Evolutionary conservation across 768 basidiomycete species (phyloP), one percentile per base, ranked within the genome.

Genomic region (Boletus pseudo-olivaceus): DNA sequence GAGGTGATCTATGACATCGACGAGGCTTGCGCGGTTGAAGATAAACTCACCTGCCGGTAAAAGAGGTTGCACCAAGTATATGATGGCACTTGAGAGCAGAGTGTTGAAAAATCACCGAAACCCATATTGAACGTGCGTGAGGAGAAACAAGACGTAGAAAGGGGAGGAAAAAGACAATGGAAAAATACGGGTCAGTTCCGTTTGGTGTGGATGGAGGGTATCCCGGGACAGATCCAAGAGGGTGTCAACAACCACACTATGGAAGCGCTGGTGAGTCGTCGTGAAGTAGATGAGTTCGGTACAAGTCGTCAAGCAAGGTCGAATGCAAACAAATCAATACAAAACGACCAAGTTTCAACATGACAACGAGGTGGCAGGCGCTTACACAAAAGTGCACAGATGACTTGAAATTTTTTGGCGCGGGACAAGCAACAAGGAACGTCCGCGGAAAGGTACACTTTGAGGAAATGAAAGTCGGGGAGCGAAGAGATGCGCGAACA

Each of bases 61-160:
- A 96, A 95, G 62, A 97, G 85, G 68, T 97, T 97, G 74, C 95
- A 98, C 83, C 91, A 90, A 0, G 94, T 83, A 66, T 96, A 88
- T 43, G 87, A 89, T 2, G 91, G 90, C 9, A 81, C 80, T 40
- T 81, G 71, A 39, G 76, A 73, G 69, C 92, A 93, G 48, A 89
- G 74, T 19, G 81, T 73, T 64, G 76, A 68, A 69, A 90, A 92
- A 64, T 90, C 85, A 55, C 89, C 89, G 67, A 92, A 90, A 59
- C 73, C 74, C 86, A 82, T 79, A 32, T 61, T 61, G 47, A 53
- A 33, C 34, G 37, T 9, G 34, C 29, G 49, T 7, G 49, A 38
- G 20, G 45, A 45, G 49, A 33, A 19, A 33, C 11, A 34, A 45
- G 26, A 3, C 10, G 47, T n/a, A 33, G 17, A 7, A 29, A 26